Evolutionary conservation across 2,329 filamentous ascomycete genomes (phyloP).

Genomic region (Uncinocarpus reesii): DNA sequence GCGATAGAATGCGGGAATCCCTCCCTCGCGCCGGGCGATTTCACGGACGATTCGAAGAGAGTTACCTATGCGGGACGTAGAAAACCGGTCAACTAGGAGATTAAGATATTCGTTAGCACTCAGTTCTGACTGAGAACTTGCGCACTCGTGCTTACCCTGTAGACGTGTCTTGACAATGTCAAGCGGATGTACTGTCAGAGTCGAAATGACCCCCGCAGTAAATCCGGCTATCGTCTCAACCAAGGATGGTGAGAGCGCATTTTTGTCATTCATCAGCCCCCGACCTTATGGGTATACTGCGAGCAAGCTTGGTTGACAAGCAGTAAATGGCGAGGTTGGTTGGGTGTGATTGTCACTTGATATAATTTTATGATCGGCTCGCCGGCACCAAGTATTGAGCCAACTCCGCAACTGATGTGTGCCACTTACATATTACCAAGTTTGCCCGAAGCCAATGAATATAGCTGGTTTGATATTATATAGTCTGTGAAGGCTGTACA

Average conservation of each 20-base stretch:
- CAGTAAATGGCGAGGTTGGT: background rate
- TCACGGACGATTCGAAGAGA: slow-evolving; percentile 44
- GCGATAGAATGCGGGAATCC: slow-evolving; percentile 65
- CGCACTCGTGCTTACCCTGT: slow-evolving; percentile 65
- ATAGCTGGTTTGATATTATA: no score
- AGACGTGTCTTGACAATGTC: slow-evolving; percentile 95
- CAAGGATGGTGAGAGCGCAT: slow-evolving; percentile 61
- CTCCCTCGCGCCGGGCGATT: slow-evolving; percentile 47
- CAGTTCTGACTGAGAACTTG: background rate
- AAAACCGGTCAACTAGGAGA: slow-evolving; percentile 42
- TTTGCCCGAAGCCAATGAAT: no score
- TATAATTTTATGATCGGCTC: background rate
- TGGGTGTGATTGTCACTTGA: background rate
- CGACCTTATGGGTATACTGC: background rate
- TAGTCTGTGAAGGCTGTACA: no score
- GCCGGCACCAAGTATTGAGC: background rate
- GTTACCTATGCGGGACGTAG: slow-evolving; percentile 41
- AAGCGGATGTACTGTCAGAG: slow-evolving; percentile 78
- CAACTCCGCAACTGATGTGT: no score
- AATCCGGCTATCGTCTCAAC: slow-evolving; percentile 86
- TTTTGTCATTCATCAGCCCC: slow-evolving; percentile 36
- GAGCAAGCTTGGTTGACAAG: background rate
- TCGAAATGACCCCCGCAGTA: slow-evolving; percentile 75
- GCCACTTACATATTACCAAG: no score
- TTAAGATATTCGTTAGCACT: slow-evolving; percentile 22